Conservation (phyloP, 2,329 filamentous ascomycete species). For the Cordyceps cateniannulata region DNA sequence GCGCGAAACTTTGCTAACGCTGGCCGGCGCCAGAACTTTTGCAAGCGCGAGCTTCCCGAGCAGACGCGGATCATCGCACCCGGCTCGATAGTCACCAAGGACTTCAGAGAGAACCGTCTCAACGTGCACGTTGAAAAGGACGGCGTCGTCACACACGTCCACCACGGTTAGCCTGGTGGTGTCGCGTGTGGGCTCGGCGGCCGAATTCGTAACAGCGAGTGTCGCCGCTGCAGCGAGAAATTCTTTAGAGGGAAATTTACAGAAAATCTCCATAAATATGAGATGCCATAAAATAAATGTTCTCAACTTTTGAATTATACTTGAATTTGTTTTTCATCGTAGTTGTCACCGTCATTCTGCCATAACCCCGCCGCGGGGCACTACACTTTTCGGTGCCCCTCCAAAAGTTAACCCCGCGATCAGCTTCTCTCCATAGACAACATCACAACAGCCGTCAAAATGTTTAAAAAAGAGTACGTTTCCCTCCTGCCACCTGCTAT, state of each 20-base stretch:
- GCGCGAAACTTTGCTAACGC: not conserved
- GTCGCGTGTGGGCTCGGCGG: not conserved
- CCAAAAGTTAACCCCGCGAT: constrained; percentile 12
- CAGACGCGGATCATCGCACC: constrained; percentile 50
- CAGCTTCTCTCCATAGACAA: constrained; percentile 13
- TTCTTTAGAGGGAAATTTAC: not conserved
- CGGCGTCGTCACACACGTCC: constrained; percentile 53
- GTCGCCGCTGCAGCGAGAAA: not conserved
- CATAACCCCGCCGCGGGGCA: constrained; percentile 18
- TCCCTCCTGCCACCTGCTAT: not conserved
- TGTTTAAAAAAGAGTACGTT: constrained; percentile 91
- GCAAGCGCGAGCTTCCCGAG: constrained; percentile 53
- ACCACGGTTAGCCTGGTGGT: constrained; percentile 38
- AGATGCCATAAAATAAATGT: not conserved
- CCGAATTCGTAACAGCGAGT: not conserved
- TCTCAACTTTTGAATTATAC: not conserved
- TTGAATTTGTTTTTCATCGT: not conserved
- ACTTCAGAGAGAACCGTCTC: constrained; percentile 46
- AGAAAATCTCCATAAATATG: not conserved
- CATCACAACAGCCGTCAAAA: constrained; percentile 35
- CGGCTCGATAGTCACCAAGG: constrained; percentile 51
- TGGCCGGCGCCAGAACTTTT: constrained; percentile 43
- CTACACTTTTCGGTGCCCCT: constrained; percentile 8
- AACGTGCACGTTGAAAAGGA: constrained; percentile 56
- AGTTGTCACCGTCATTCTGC: not conserved